Percentiles rank a stretch among this genome's conserved stretches.
phyloP scores from a whole-genome alignment of 192 early-diverging fungal species.

The Powellomyces hirtus region DNA sequence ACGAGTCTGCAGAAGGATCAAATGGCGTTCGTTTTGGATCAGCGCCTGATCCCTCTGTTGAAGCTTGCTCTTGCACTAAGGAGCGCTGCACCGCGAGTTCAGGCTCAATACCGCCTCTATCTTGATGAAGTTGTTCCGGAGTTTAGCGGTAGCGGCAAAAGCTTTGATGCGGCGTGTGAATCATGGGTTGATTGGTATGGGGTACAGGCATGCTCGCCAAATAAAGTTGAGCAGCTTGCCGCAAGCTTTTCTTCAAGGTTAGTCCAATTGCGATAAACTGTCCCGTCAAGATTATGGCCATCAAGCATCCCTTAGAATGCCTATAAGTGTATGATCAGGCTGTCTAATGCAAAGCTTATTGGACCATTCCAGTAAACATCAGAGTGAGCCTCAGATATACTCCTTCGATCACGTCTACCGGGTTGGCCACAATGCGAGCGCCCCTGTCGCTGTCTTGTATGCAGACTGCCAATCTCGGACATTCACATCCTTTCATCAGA shows the following conservation, averaged over 20 bases:
- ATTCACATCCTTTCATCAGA: slow-evolving; percentile 61
- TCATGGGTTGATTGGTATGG: slow-evolving; percentile 72
- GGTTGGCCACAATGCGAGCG: slow-evolving; percentile 7
- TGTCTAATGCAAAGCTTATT: neutral
- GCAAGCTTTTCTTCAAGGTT: slow-evolving; percentile 3
- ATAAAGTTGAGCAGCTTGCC: slow-evolving; percentile 44
- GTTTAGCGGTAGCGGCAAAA: slow-evolving; percentile 15
- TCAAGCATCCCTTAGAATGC: neutral
- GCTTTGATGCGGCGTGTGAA: slow-evolving; percentile 52
- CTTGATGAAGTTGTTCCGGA: slow-evolving; percentile 61
- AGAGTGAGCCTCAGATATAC: slow-evolving; percentile 20
- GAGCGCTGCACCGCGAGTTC: slow-evolving; percentile 71
- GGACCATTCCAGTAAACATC: neutral
- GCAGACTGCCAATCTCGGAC: slow-evolving; percentile 60
- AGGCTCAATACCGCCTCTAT: slow-evolving; percentile 83
- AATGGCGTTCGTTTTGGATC: neutral
- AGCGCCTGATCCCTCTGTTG: slow-evolving; percentile 49
- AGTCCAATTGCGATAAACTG: neutral
- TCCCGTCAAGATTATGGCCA: neutral
- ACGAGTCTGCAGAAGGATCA: neutral
- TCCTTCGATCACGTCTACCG: slow-evolving; percentile 63
- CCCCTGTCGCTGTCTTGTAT: slow-evolving; percentile 65
- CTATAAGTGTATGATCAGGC: slow-evolving; percentile 32
- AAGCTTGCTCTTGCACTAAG: slow-evolving; percentile 70
- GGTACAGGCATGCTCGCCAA: slow-evolving; percentile 61